These are phyloP conservation scores for Curvularia lunata DNA, from an alignment of 2,329 filamentous ascomycete genomes.

Conservation along the genomic window DNA sequence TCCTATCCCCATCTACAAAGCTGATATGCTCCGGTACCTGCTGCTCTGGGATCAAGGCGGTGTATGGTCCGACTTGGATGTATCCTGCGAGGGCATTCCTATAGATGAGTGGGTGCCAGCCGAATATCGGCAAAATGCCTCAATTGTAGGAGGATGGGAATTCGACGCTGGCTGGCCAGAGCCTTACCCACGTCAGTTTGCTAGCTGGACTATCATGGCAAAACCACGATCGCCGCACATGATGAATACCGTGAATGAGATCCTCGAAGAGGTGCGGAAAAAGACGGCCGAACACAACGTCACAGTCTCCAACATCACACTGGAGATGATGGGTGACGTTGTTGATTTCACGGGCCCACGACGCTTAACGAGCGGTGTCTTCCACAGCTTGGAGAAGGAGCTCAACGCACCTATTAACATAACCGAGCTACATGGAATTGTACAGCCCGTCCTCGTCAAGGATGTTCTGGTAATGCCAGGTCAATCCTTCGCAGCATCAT, in stretches of 20 bases:
- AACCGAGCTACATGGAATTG: conserved; percentile 26
- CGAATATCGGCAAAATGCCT: conserved; percentile 37
- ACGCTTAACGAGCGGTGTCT: conserved; percentile 32
- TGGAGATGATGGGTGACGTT: conserved; percentile 35
- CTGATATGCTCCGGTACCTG: conserved; percentile 53
- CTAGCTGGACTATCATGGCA: conserved; percentile 43
- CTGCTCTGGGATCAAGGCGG: conserved; percentile 51
- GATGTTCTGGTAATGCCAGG: conserved; percentile 36
- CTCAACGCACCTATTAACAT: conserved; percentile 22
- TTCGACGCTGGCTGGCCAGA: conserved; percentile 40
- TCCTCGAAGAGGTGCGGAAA: conserved; percentile 23
- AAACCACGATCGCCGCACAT: conserved; percentile 33
- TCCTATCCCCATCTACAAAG: conserved; percentile 49
- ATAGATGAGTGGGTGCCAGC: conserved; percentile 49
- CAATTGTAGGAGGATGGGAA: conserved; percentile 51
- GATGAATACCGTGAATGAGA: conserved; percentile 36
- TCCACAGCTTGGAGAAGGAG: conserved; percentile 31
- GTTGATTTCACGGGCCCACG: conserved; percentile 41
- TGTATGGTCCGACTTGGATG: conserved; percentile 52
- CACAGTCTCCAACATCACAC: conserved; percentile 20
- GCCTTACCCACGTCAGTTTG: conserved; percentile 33
- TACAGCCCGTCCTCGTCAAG: conserved; percentile 35
- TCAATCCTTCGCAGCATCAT: conserved; percentile 21
- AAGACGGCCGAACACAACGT: conserved; percentile 24
- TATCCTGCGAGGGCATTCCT: conserved; percentile 42